Evolutionary conservation across 202 grass and related monocot genomes (phyloP).

Genomic region (Musa balbisiana): DNA sequence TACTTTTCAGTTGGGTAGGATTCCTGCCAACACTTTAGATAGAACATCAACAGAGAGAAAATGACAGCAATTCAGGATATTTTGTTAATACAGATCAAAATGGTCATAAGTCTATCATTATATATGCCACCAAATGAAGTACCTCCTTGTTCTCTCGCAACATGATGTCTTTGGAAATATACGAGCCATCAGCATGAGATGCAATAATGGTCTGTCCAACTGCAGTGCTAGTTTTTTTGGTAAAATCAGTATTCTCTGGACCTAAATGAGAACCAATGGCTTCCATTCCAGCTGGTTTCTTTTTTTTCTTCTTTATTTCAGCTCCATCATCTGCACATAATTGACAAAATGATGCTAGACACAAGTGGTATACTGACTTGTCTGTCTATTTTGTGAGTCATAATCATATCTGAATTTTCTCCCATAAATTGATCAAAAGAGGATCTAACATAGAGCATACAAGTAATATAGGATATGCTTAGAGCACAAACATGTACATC

Average conservation of each 20-base stretch:
- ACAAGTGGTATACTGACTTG: neutral
- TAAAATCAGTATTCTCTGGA: conserved; percentile 33
- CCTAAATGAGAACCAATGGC: conserved; percentile 31
- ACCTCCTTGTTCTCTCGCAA: conserved; percentile 76
- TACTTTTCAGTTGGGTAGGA: neutral
- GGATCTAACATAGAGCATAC: no score
- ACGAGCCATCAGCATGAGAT: conserved; percentile 31
- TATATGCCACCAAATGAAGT: conserved; percentile 2
- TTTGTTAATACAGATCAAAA: neutral
- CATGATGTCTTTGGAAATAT: conserved; percentile 46
- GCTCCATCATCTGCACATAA: conserved; percentile 47
- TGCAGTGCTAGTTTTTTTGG: conserved; percentile 38
- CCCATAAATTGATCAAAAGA: neutral
- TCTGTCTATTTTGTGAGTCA: neutral
- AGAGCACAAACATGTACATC: neutral
- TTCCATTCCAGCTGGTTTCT: conserved; percentile 30
- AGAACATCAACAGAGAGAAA: conserved; percentile 3
- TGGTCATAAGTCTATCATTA: neutral
- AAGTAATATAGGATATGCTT: neutral
- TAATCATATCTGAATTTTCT: neutral
- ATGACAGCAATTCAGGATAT: neutral
- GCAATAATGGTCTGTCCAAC: conserved; percentile 45
- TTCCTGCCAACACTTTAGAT: neutral
- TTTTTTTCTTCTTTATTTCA: conserved; percentile 72
- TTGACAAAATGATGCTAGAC: neutral